These are phyloP conservation scores for Aegilops sharonensis DNA, from an alignment of 176 grass and related monocot species.

Conservation along the genomic window DNA sequence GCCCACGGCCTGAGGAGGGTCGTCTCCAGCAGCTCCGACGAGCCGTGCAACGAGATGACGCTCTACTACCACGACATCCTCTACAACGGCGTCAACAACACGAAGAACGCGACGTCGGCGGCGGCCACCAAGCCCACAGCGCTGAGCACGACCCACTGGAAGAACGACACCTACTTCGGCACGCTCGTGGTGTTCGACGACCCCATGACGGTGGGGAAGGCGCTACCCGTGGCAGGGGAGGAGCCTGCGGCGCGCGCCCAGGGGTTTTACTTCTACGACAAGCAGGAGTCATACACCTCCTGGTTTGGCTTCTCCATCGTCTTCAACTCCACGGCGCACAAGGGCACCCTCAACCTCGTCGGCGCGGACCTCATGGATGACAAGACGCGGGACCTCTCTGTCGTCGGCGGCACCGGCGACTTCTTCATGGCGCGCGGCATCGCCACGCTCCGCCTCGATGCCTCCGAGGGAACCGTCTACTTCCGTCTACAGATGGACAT, in stretches of 20 bases:
- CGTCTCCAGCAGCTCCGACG: too few relatives aligned
- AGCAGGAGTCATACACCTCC: not conserved
- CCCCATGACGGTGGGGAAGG: not conserved
- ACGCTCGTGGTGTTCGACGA: not conserved
- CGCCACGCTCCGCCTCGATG: conserved; percentile 22
- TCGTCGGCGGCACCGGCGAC: conserved; percentile 39
- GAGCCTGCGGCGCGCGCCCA: not conserved
- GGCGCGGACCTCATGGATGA: not conserved
- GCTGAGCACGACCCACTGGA: not conserved
- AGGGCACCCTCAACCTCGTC: too few relatives aligned
- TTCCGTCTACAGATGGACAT: too few relatives aligned
- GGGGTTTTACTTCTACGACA: not conserved
- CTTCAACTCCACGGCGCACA: too few relatives aligned
- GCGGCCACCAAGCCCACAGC: not conserved
- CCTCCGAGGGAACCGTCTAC: not conserved
- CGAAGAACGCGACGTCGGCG: not conserved
- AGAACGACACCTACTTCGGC: not conserved
- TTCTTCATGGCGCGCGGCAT: conserved; percentile 46
- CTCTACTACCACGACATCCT: not conserved
- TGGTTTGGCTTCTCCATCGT: too few relatives aligned
- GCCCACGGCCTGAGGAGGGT: too few relatives aligned
- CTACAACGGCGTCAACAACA: not conserved
- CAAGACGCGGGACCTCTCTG: conserved; percentile 27
- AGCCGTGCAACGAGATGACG: too few relatives aligned
- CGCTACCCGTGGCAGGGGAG: not conserved